Conservation (phyloP, 2,329 filamentous ascomycete genomes). For the Sodiomyces alkalinus region DNA sequence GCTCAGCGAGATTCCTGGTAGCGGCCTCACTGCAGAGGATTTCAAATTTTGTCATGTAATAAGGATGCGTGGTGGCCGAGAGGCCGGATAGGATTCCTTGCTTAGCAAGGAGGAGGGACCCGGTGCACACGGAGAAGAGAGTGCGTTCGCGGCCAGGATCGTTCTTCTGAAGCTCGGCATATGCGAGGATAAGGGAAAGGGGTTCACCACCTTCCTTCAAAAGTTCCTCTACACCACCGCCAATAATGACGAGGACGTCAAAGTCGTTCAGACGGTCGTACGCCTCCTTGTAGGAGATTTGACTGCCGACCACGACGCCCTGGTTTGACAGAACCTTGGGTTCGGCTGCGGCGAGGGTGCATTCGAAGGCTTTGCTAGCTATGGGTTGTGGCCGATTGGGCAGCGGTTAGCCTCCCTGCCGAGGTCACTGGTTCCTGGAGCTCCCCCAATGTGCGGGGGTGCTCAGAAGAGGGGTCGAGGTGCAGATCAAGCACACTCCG, state of each 20-base stretch:
- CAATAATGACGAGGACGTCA: constrained; percentile 65
- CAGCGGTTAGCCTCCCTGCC: constrained; percentile 3
- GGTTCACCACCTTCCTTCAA: constrained; percentile 55
- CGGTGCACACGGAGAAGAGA: constrained; percentile 66
- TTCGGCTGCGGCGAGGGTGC: constrained; percentile 38
- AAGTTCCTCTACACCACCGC: constrained; percentile 49
- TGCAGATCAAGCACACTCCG: background rate
- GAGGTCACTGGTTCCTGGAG: background rate
- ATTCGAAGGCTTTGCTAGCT: constrained; percentile 43
- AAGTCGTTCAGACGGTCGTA: constrained; percentile 59
- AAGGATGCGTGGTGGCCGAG: constrained; percentile 69
- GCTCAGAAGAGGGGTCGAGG: constrained; percentile 1
- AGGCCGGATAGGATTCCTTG: constrained; percentile 65
- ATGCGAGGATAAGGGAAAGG: constrained; percentile 57
- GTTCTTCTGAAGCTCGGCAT: constrained; percentile 64
- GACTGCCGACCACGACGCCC: constrained; percentile 55
- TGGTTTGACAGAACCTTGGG: constrained; percentile 41
- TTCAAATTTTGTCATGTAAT: constrained; percentile 68
- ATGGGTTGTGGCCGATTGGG: constrained; percentile 2
- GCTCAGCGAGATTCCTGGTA: constrained; percentile 54
- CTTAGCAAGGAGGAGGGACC: constrained; percentile 61
- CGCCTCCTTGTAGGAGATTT: constrained; percentile 63
- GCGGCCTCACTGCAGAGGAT: constrained; percentile 64
- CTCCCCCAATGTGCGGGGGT: constrained; percentile 1
- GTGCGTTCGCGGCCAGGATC: constrained; percentile 70